phyloP scores from a whole-genome alignment of 129 eudicot genomes.

The Artemisia tridentata region DNA sequence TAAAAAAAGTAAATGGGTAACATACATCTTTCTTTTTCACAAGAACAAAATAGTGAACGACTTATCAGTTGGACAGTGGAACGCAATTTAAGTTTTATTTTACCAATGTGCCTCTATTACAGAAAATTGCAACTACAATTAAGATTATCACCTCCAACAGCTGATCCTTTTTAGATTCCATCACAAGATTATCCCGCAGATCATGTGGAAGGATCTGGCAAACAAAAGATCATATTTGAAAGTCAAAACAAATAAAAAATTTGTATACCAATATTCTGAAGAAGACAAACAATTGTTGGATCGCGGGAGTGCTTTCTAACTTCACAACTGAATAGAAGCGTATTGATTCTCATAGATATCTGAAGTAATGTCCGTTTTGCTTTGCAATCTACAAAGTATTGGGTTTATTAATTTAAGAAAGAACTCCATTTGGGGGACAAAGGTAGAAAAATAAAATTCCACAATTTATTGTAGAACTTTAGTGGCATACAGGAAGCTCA shows the following conservation, averaged over 20 bases:
- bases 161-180: slow-evolving; percentile 46
- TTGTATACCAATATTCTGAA: not conserved
- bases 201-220: slow-evolving; percentile 71
- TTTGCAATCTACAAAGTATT: not conserved
- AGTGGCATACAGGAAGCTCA: not conserved
- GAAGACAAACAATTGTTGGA: not conserved
- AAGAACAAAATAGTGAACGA: slow-evolving; percentile 3
- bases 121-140: slow-evolving; percentile 5
- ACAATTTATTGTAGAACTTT: not conserved
- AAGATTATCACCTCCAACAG: slow-evolving; percentile 55
- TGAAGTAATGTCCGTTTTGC: not conserved
- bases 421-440: not conserved
- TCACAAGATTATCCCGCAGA: slow-evolving; percentile 53
- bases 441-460: not conserved
- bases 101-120: slow-evolving; percentile 9
- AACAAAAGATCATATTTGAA: slow-evolving; percentile 20
- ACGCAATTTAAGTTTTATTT: not conserved
- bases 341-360: not conserved
- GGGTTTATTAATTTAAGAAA: not conserved
- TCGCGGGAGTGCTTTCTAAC: not conserved
- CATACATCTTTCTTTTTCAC: not conserved
- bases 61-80: not conserved
- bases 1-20: not conserved
- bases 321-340: too few species aligned
- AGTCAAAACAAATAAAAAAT: slow-evolving; percentile 7